These are phyloP conservation scores for Clarireedia sp. DNA, from an alignment of 2,329 filamentous ascomycete genomes.

Conservation along the genomic window DNA sequence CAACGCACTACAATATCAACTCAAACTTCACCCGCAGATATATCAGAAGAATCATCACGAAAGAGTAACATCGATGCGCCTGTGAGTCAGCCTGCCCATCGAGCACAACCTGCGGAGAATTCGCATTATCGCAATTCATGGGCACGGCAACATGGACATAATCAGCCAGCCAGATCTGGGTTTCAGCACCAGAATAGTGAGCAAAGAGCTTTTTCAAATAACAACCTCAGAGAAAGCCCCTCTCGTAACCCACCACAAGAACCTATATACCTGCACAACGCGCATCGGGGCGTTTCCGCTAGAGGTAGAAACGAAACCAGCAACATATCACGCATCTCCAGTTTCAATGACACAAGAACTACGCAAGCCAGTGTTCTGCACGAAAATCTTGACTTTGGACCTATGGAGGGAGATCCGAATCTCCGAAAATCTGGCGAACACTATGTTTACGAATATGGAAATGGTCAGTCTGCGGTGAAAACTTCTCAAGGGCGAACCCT, in stretches of 20 bases:
- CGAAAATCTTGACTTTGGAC: background rate
- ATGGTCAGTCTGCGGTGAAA: background rate
- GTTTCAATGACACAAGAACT: constrained; percentile 7
- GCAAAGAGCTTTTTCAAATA: background rate
- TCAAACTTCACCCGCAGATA: background rate
- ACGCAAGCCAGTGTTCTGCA: background rate
- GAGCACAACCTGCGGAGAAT: background rate
- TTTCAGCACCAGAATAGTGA: background rate
- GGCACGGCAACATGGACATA: background rate
- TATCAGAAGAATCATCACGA: background rate
- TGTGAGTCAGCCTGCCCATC: background rate
- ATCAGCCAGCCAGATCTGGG: background rate
- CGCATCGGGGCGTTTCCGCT: background rate
- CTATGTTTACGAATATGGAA: background rate
- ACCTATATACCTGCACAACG: constrained; percentile 10
- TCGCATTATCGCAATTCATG: background rate
- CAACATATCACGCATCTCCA: background rate
- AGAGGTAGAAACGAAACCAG: background rate
- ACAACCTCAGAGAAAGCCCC: background rate
- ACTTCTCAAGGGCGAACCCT: constrained; percentile 8
- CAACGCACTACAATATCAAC: background rate
- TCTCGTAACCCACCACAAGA: background rate
- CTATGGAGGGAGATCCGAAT: constrained; percentile 2
- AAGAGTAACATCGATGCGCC: background rate
- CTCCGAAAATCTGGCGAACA: background rate